These are phyloP conservation scores for Fusarium citri DNA, from an alignment of 2,329 filamentous ascomycete genomes.

Conservation along the genomic window DNA sequence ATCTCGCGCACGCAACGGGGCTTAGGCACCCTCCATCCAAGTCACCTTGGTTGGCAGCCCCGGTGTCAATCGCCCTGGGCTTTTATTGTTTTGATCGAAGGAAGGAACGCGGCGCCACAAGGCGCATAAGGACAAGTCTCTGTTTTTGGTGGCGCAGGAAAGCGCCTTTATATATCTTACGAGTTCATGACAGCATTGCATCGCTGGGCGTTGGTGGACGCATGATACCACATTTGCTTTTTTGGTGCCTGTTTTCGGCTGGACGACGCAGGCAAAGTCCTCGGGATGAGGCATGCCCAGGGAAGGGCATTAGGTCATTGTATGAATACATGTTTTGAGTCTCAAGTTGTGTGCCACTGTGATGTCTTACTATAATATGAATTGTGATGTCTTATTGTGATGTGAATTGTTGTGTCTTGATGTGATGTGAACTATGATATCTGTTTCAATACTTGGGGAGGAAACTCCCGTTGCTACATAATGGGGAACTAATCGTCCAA, in stretches of 20 bases:
- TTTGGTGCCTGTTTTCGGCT: conserved; percentile 26
- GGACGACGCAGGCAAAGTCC: conserved; percentile 30
- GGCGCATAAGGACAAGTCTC: conserved; percentile 3
- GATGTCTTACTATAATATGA: not conserved
- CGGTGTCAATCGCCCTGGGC: not conserved
- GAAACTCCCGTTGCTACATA: not conserved
- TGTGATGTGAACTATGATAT: not conserved
- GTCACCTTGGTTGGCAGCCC: conserved; percentile 11
- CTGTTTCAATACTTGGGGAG: not conserved
- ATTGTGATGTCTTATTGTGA: not conserved
- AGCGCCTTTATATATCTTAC: conserved; percentile 21
- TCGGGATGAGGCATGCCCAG: conserved; percentile 22
- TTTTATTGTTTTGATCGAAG: conserved; percentile 8
- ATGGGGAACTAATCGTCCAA: not conserved
- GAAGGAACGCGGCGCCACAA: not conserved
- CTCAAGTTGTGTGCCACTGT: not conserved
- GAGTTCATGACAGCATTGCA: conserved; percentile 31
- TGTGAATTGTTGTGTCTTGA: not conserved
- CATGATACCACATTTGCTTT: conserved; percentile 38
- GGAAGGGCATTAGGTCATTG: not conserved
- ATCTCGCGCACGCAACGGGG: conserved; percentile 44
- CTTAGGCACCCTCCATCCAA: conserved; percentile 21
- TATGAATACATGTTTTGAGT: conserved; percentile 1
- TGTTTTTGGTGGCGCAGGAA: conserved; percentile 30
- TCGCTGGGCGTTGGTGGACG: conserved; percentile 36